Conservation (phyloP, 192 early-diverging fungal species). For the Coemansia sp. region DNA sequence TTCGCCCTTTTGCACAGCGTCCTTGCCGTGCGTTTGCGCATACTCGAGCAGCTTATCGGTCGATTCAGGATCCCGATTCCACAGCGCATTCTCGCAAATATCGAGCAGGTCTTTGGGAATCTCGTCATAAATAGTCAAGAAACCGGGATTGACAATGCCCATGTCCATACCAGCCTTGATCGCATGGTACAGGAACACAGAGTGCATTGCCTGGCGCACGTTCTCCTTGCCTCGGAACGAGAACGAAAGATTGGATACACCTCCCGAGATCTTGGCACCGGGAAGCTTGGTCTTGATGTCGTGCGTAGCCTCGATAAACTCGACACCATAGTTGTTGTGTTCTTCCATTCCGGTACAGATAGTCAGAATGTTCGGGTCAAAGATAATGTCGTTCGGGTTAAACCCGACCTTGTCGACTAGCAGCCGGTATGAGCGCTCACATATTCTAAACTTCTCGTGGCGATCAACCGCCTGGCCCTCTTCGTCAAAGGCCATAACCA, state of each 20-base stretch:
- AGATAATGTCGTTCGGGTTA: constrained; percentile 80
- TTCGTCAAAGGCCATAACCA: constrained; percentile 98
- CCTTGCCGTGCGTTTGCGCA: constrained; percentile 75
- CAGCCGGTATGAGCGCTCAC: constrained; percentile 86
- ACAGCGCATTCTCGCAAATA: constrained; percentile 90
- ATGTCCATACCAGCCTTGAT: constrained; percentile 91
- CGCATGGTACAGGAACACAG: constrained; percentile 87
- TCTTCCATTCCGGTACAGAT: constrained; percentile 98
- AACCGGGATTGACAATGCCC: constrained; percentile 98
- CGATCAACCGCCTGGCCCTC: constrained; percentile 84
- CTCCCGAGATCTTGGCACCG: constrained; percentile 91
- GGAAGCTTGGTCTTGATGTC: constrained; percentile 80
- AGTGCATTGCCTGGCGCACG: constrained; percentile 94
- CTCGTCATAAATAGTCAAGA: constrained; percentile 94
- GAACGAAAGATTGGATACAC: constrained; percentile 97
- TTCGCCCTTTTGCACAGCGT: constrained; percentile 66
- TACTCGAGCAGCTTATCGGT: constrained; percentile 94
- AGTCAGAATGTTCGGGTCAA: constrained; percentile 94
- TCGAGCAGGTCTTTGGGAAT: constrained; percentile 91
- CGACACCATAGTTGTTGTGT: constrained; percentile 94
- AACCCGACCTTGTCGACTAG: constrained; percentile 84
- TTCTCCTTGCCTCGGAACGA: constrained; percentile 94
- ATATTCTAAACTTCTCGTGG: constrained; percentile 86
- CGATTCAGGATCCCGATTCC: constrained; percentile 87
- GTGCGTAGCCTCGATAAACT: constrained; percentile 80